These are phyloP conservation scores for Ogataea thermomethanolica DNA, from an alignment of 805 yeast genomes.

Conservation along the genomic window DNA sequence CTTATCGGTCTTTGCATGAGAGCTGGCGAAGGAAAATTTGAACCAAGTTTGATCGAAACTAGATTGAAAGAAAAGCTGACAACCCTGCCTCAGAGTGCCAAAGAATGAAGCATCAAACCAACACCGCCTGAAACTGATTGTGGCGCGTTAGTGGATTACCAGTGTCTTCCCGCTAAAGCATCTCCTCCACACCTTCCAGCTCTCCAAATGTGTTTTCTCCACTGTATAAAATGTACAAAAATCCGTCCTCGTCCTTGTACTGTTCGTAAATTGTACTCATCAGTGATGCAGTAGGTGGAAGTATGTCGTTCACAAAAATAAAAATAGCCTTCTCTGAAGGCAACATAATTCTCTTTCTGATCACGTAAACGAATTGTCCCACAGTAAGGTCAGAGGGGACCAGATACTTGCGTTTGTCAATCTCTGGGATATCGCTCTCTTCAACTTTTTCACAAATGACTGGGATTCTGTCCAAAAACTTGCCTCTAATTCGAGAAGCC, in stretches of 20 bases:
- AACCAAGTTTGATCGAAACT: slow-evolving; percentile 26
- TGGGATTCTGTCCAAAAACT: slow-evolving; percentile 90
- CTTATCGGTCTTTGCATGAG: slow-evolving; percentile 86
- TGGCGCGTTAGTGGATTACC: not conserved
- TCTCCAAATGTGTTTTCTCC: slow-evolving; percentile 97
- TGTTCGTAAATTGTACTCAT: slow-evolving; percentile 95
- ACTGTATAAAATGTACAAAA: slow-evolving; percentile 89
- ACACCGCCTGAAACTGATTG: slow-evolving; percentile 5
- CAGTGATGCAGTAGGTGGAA: slow-evolving; percentile 97
- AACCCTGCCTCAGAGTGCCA: not conserved
- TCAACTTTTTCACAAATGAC: slow-evolving; percentile 97
- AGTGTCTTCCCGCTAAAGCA: slow-evolving; percentile 1
- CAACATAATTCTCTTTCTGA: slow-evolving; percentile 90
- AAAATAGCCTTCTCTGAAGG: slow-evolving; percentile 98
- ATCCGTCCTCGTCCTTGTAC: slow-evolving; percentile 97
- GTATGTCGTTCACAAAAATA: slow-evolving; percentile 92
- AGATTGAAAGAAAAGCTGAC: slow-evolving; percentile 20
- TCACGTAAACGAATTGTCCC: slow-evolving; percentile 97
- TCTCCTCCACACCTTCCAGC: slow-evolving; percentile 29
- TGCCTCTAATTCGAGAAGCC: slow-evolving; percentile 83
- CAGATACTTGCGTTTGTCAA: slow-evolving; percentile 94
- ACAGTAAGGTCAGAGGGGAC: slow-evolving; percentile 96
- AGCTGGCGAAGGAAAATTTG: slow-evolving; percentile 61
- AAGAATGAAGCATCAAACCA: slow-evolving; percentile 5
- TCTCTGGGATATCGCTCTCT: slow-evolving; percentile 91